Base-by-base conservation (phyloP, 139 green algal genomes). In the Axilococcus clingmanii region DNA sequence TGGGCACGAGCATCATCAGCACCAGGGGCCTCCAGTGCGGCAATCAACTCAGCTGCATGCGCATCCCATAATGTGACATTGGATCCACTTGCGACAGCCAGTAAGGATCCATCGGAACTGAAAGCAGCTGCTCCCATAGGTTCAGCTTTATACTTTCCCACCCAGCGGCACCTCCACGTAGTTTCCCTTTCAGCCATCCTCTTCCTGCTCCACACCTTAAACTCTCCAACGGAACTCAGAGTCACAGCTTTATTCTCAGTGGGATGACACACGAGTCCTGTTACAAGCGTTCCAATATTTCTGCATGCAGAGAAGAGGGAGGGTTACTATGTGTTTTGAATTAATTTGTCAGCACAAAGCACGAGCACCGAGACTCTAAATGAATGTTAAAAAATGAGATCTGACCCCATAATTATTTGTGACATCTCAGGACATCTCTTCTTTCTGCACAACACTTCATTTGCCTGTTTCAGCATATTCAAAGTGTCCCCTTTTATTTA, bases 31-130 rank as follows among this genome's bases (percentile, higher is more conserved):
- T 44, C 3, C 12, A 38, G 19, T 45, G 7, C 66, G n/a, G n/a
- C n/a, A n/a, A n/a, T n/a, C n/a, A n/a, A n/a, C n/a, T n/a, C n/a
- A n/a, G n/a, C n/a, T n/a, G n/a, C n/a, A n/a, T n/a, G n/a, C n/a
- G n/a, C n/a, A n/a, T n/a, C n/a, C 83, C 83, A 92, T 28, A 92
- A 57, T 7, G 77, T 81, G 24, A 85, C 66, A 4, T 45, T 19
- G 16, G 49, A 23, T 27, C 9, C 44, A n/a, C 25, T 16, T 23
- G 61, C 75, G n/a, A 83, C 57, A 3, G 79, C 83, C n/a, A 90
- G 53, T 43, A 92, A 36, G 14, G 55, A 74, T 17, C 83, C 83
- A 48, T 93, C 83, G 9, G 33, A 28, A 50, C 69, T 83, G 72
- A 89, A 89, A 22, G 72, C 49, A 20, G 57, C 63, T 4, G 54